Conservation (phyloP, 108 stramenopile species). For the Schizochytrium sp. region DNA sequence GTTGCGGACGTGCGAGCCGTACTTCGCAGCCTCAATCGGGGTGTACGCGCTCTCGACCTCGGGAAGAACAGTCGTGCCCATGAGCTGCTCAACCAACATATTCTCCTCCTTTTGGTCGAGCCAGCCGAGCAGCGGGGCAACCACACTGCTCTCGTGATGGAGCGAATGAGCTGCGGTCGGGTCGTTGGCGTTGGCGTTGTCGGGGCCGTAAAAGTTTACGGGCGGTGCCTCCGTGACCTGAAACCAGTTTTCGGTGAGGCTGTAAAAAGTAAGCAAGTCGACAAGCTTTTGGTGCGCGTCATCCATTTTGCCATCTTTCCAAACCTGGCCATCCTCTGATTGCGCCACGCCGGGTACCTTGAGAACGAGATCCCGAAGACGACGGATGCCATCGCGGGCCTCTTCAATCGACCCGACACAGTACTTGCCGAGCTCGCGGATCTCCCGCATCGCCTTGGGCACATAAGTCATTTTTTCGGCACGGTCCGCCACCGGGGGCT, state of each 20-base stretch:
- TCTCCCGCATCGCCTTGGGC: neutral
- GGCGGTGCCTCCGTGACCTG: neutral
- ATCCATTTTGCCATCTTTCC: neutral
- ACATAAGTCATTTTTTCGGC: neutral
- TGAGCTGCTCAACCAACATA: neutral
- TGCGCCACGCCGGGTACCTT: neutral
- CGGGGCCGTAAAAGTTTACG: neutral
- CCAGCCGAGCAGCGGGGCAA: neutral
- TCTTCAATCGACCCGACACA: neutral
- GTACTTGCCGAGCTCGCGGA: neutral
- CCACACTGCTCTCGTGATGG: conserved; percentile 3
- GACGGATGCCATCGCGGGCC: neutral
- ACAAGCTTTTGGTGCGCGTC: conserved; percentile 3
- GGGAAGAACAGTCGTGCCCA: neutral
- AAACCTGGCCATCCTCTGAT: neutral
- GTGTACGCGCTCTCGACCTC: neutral
- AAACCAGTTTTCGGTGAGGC: neutral
- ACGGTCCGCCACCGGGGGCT: neutral
- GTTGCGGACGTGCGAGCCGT: neutral
- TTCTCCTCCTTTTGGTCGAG: conserved; percentile 1
- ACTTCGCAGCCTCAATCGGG: neutral
- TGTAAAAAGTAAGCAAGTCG: neutral
- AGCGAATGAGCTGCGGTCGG: neutral
- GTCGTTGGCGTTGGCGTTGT: neutral
- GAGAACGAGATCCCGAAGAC: neutral